phyloP scores from a whole-genome alignment of 192 early-diverging fungal genomes.

The Backusella tarrabulga region DNA sequence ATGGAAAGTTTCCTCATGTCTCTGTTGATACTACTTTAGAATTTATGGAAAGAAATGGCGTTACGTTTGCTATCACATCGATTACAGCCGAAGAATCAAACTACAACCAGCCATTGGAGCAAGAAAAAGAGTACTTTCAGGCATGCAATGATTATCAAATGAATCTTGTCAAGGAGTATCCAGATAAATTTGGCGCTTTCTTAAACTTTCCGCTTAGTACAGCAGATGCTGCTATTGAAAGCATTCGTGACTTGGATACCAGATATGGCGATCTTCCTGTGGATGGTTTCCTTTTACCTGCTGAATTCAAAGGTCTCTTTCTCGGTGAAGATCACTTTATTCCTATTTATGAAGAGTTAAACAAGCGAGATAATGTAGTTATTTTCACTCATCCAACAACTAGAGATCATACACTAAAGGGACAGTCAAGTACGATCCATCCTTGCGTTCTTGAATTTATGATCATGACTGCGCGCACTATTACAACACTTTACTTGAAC shows the following conservation, averaged over 20 bases:
- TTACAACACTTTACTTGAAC: neutral
- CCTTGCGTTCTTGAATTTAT: neutral
- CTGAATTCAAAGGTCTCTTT: neutral
- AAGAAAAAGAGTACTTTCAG: neutral
- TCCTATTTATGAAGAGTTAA: neutral
- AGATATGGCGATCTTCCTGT: slow-evolving; percentile 2
- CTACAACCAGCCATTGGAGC: neutral
- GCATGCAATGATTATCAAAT: neutral
- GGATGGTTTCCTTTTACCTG: neutral
- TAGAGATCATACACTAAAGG: neutral
- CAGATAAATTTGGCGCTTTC: neutral
- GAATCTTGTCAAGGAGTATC: neutral
- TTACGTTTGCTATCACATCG: neutral
- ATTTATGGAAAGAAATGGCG: neutral
- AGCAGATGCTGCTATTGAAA: neutral
- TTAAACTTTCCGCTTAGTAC: neutral
- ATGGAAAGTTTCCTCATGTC: neutral
- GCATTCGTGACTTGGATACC: neutral
- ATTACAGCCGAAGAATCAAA: neutral
- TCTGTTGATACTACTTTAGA: neutral
- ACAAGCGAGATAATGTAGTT: neutral
- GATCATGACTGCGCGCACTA: neutral
- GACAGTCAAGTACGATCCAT: neutral
- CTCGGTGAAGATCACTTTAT: neutral
- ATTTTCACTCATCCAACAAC: neutral